Base-by-base conservation (phyloP, 495 filamentous ascomycete genomes). In the Alectoria sarmentosa region DNA sequence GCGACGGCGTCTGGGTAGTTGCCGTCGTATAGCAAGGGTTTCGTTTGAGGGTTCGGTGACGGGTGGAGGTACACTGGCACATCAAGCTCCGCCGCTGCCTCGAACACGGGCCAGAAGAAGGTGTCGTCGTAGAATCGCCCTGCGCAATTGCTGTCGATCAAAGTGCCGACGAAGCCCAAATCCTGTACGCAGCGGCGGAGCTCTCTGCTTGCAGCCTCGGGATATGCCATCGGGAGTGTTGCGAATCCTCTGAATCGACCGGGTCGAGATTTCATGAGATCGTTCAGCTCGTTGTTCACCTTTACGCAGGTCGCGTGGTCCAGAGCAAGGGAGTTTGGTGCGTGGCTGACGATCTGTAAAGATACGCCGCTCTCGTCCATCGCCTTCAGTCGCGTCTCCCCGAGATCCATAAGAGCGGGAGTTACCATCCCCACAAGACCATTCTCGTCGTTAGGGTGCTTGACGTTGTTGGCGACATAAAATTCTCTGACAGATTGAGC, bases 401-500 rank as follows among this genome's bases (percentile, higher is more conserved):
- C 52, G 23, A 56, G 11, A 21, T 56, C 52, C 52, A 56, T 30
- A 21, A 56, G 52, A 4, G 4, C 23, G 26, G 52, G 52, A 56
- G 52, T 56, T 3, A 30, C 6, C 26, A 28, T 56, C 52, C 26
- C 52, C 21, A 28, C 52, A 21, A 56, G 52, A 32, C 52, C 26
- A 56, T 32, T 21, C 7, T 30, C n/a, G 19, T 30, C 52, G 10
- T 56, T 15, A 15, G 52, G 52, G 52, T 56, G 28, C 34, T 14
- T 15, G 10, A 26, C 26, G 32, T 32, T 32, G 26, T 36, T 28
- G 52, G 52, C 65, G 9, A 58, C 9, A n/a, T 61, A 58, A 56
- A 64, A 36, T 44, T 63, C 59, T 38, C 71, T 66, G 37, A 75
- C 72, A 13, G 71, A 67, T 34, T 71, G 72, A 57, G 80, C 78